phyloP scores from a whole-genome alignment of 2,329 filamentous ascomycete genomes.

The Cryphonectria japonica region DNA sequence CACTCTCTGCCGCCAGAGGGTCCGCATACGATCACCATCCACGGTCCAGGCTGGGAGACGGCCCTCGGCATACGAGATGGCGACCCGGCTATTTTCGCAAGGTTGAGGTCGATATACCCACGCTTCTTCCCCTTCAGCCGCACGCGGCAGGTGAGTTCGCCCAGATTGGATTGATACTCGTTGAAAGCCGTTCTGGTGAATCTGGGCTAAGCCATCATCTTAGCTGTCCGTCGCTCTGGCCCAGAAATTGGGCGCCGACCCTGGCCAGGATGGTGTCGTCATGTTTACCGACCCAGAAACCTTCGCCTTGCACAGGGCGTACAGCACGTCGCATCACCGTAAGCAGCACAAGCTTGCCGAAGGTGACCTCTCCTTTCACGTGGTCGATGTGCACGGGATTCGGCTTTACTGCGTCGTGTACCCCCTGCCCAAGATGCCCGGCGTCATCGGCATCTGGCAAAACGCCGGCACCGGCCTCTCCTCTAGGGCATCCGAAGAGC shows the following conservation, averaged over 20 bases:
- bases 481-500: slow-evolving; percentile 48
- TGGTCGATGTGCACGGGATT: slow-evolving; percentile 47
- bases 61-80: slow-evolving; percentile 49
- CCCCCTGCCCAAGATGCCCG: slow-evolving; percentile 41
- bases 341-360: slow-evolving; percentile 41
- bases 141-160: slow-evolving; percentile 37
- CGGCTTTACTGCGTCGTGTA: slow-evolving; percentile 51
- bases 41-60: slow-evolving; percentile 49
- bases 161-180: too few relatives aligned
- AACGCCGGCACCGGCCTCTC: slow-evolving; percentile 52
- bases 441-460: slow-evolving; percentile 49
- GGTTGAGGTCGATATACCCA: slow-evolving; percentile 50
- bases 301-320: slow-evolving; percentile 35
- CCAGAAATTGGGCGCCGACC: slow-evolving; percentile 36
- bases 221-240: slow-evolving; percentile 45
- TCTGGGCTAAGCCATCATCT: background rate
- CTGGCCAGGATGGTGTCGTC: slow-evolving; percentile 34
- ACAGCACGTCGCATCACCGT: slow-evolving; percentile 42
- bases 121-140: slow-evolving; percentile 48
- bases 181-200: background rate
- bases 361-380: slow-evolving; percentile 43
- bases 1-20: slow-evolving; percentile 51
- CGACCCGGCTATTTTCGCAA: slow-evolving; percentile 41
- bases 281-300: slow-evolving; percentile 37
- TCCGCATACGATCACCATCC: slow-evolving; percentile 51